Base-by-base conservation (phyloP, 257 asterid species). In the Fraxinus pennsylvanica region DNA sequence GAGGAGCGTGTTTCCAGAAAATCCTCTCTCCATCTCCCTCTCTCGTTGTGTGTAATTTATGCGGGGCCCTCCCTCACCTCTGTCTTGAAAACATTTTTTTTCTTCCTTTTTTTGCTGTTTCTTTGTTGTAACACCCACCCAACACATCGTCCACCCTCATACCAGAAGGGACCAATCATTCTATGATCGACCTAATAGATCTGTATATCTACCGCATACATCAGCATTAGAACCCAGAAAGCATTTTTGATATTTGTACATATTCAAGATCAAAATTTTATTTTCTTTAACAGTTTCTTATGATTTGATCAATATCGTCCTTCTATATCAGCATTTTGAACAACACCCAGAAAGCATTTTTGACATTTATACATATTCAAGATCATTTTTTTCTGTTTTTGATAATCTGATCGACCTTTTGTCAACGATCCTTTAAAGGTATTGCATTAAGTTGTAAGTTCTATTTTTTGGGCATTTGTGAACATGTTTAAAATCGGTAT, bases 1-100 rank as follows among this genome's bases (percentile, higher is more conserved):
- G 86, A 82, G 86, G 90, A 77, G 86, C 88, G 88, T 82, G 85
- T 80, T 86, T 84, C 88, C 86, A 86, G 90, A 86, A 57, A 84
- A 81, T 80, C 81, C 59, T 7, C 43, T 7, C 43, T 7, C 12
- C 39, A 72, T 70, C 72, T 29, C 74, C 68, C 73, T 76, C 79
- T 81, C 73, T 74, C 25, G 79, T 66, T 69, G 76, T 73, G 85
- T 82, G 85, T 76, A 81, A 78, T 76, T 79, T 76, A 81, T 77
- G 89, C 84, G 89, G 87, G 67, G 82, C 77, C 90, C 74, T 32
- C 83, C 67, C 85, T 75, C 71, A 65, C 30, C 72, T 57, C 77
- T 73, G 75, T 43, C 45, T 47, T 7, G 69, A 72, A 35, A 78
- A 71, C 80, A 69, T 78, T 84, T 82, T 76, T 78, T 84, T 82